A percentile compares a stretch with the other conserved stretches of the same genome.
Evolutionary conservation across 164 flowering plant species (phyloP).

Genomic region (Hamamelis virginiana): DNA sequence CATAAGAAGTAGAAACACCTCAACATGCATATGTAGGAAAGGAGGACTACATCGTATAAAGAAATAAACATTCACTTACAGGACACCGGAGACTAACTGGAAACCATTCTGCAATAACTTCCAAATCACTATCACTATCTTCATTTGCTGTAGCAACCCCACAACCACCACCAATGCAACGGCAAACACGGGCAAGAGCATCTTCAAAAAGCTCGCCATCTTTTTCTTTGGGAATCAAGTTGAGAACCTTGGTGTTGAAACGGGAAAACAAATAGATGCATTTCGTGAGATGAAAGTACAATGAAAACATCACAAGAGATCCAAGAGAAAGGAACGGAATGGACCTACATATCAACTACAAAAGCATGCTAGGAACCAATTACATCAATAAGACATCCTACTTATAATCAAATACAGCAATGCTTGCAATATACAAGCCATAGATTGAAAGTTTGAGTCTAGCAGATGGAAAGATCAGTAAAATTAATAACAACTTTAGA

Average conservation of each 20-base stretch:
- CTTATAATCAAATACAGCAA: too few species aligned
- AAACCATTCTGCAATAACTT: conserved; percentile 85
- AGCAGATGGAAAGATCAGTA: too few species aligned
- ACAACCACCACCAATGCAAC: conserved; percentile 95
- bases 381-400: too few species aligned
- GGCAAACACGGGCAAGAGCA: conserved; percentile 90
- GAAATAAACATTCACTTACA: conserved; percentile 44
- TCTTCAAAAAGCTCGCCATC: conserved; percentile 88
- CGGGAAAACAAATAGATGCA: not conserved
- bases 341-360: too few species aligned
- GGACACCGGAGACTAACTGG: conserved; percentile 88
- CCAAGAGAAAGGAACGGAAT: too few species aligned
- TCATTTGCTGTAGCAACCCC: conserved; percentile 70
- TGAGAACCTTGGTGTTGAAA: conserved; percentile 52
- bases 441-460: too few species aligned
- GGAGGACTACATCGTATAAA: not conserved
- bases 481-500: too few species aligned
- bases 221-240: conserved; percentile 71
- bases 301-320: not conserved
- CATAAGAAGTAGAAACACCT: not conserved
- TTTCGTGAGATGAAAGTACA: not conserved
- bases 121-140: conserved; percentile 93
- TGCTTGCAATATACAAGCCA: too few species aligned
- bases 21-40: not conserved
- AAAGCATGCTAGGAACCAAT: too few species aligned